Evolutionary conservation across 768 basidiomycete species (phyloP).

Genomic region (Pisolithus sp.): DNA sequence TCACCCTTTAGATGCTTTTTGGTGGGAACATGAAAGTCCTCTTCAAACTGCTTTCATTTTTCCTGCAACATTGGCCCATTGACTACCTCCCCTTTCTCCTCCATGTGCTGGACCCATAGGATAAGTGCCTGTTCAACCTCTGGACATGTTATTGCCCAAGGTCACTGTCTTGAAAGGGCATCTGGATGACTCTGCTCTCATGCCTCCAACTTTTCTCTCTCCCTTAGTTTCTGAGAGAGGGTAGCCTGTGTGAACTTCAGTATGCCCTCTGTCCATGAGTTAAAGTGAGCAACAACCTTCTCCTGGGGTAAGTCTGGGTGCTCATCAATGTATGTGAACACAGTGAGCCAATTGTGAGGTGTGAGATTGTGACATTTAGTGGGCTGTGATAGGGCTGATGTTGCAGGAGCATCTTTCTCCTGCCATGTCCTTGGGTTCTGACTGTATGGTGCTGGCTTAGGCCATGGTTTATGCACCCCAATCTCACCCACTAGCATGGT

Average conservation of each 20-base stretch:
- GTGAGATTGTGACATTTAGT: not conserved
- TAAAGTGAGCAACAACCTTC: not conserved
- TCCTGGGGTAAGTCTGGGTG: not conserved
- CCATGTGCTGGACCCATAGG: constrained; percentile 21
- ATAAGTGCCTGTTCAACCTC: constrained; percentile 28
- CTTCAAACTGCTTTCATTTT: constrained; percentile 3
- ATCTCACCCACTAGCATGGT: too few species aligned
- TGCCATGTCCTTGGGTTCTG: not conserved
- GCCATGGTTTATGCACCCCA: not conserved
- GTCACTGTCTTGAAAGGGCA: constrained; percentile 24
- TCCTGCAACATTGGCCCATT: constrained; percentile 5
- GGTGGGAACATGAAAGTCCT: not conserved
- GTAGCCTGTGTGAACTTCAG: not conserved
- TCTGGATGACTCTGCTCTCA: constrained; percentile 14
- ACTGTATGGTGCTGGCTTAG: not conserved
- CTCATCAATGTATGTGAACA: not conserved
- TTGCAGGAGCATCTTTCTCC: not conserved
- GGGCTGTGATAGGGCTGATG: too few species aligned
- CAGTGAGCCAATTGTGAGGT: not conserved
- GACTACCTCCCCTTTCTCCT: not conserved
- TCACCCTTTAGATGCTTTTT: constrained; percentile 2
- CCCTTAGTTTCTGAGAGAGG: not conserved
- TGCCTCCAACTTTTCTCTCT: not conserved
- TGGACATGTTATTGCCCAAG: constrained; percentile 25
- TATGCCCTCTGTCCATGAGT: not conserved